phyloP scores from a whole-genome alignment of 768 basidiomycete genomes.

The Thelephora ganbajun region DNA sequence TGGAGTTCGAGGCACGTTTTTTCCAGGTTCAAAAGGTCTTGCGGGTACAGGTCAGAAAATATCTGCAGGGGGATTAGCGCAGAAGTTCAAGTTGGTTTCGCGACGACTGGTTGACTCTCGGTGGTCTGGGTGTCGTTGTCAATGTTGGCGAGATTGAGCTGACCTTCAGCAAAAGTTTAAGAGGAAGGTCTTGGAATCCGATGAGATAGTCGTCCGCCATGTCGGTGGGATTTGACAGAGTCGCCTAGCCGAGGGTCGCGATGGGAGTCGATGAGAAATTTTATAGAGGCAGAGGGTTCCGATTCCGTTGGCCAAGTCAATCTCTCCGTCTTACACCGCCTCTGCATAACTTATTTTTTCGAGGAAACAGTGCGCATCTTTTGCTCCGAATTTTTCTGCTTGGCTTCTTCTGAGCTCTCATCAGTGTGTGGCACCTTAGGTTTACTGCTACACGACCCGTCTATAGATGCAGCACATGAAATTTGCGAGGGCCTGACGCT shows the following conservation, averaged over 20 bases:
- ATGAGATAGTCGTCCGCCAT: too few species aligned
- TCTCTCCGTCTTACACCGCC: not conserved
- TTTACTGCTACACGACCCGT: conserved; percentile 68
- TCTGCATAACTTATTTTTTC: not conserved
- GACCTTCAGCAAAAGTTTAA: not conserved
- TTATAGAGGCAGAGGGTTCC: too few species aligned
- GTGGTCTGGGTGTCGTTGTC: too few species aligned
- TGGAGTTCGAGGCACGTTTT: not conserved
- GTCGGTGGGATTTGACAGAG: too few species aligned
- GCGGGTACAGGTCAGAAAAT: not conserved
- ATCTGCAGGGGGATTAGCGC: not conserved
- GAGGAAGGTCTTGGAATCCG: not conserved
- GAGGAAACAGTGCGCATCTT: not conserved
- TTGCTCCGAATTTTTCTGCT: not conserved
- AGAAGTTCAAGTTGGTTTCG: too few species aligned
- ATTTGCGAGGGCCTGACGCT: conserved; percentile 93
- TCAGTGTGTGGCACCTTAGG: conserved; percentile 90
- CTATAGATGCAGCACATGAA: conserved; percentile 65
- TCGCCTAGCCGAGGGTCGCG: too few species aligned
- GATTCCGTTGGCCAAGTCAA: not conserved
- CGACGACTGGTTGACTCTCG: too few species aligned
- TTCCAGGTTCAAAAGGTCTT: not conserved
- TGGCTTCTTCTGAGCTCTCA: not conserved
- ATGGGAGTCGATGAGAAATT: too few species aligned
- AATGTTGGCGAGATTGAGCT: not conserved